These are phyloP conservation scores for Chenopodium album DNA, from an alignment of 148 eudicot genomes.

Conservation along the genomic window DNA sequence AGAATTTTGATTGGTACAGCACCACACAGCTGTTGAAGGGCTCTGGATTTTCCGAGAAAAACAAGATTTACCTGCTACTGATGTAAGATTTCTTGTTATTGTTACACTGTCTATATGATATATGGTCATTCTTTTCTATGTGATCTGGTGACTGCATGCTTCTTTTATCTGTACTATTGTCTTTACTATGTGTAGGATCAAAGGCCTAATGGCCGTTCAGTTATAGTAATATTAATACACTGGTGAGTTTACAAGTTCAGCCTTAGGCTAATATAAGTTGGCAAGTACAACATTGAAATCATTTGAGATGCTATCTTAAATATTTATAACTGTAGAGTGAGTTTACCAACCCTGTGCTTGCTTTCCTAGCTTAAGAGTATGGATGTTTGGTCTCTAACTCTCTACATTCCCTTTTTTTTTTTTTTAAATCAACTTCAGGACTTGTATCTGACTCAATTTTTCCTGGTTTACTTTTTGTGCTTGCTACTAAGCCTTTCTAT, in stretches of 20 bases:
- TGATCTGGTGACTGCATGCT: conserved; percentile 1
- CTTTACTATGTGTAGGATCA: background rate
- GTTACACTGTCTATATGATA: too few relatives aligned
- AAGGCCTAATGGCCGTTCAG: background rate
- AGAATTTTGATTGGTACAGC: background rate
- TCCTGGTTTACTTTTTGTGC: background rate
- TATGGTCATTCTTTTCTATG: background rate
- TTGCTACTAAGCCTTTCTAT: background rate
- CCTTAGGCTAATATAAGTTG: background rate
- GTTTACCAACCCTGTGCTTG: background rate
- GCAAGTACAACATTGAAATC: background rate
- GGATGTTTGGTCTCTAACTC: background rate
- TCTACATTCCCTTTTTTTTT: background rate
- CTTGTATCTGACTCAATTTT: background rate
- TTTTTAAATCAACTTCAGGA: background rate
- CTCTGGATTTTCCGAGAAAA: background rate
- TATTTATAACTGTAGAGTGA: background rate
- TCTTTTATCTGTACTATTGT: background rate
- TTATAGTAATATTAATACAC: background rate
- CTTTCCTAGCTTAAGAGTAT: background rate
- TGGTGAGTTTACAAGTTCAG: background rate
- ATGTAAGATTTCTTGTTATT: background rate
- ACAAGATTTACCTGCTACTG: background rate
- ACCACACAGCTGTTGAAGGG: background rate
- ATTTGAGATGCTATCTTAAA: background rate